Percentiles rank a stretch among this genome's conserved stretches.
These are phyloP conservation scores for Fonsecaea multimorphosa DNA, from an alignment of 2,329 filamentous ascomycete species.

Conservation along the genomic window DNA sequence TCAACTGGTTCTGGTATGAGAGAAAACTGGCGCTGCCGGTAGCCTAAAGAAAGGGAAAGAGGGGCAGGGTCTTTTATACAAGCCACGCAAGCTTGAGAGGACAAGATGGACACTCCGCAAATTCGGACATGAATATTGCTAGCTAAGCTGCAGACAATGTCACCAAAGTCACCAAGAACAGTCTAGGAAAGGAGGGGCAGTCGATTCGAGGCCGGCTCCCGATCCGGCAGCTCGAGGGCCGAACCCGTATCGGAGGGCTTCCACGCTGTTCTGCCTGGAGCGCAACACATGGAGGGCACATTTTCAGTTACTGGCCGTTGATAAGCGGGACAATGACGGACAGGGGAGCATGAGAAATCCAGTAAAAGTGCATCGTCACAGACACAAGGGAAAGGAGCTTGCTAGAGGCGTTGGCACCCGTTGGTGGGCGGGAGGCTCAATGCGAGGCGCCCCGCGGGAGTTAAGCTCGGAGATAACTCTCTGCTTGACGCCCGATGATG, in stretches of 20 bases:
- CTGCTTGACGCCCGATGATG: background rate
- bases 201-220: background rate
- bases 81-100: background rate
- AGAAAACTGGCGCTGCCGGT: background rate
- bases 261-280: background rate
- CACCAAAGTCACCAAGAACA: background rate
- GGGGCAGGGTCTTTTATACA: background rate
- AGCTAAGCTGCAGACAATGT: background rate
- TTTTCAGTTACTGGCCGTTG: background rate
- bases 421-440: no score
- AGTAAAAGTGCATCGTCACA: background rate
- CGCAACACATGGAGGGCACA: no score
- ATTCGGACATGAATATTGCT: background rate
- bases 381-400: background rate
- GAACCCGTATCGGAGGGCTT: background rate
- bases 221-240: slow-evolving; percentile 2
- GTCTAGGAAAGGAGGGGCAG: background rate
- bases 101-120: background rate
- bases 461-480: slow-evolving; percentile 1
- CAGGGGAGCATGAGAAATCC: no score
- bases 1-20: background rate
- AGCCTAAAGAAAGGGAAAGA: background rate
- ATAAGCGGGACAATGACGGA: background rate
- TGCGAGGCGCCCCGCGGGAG: slow-evolving; percentile 1
- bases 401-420: background rate